These are phyloP conservation scores for Rubia yunnanensis DNA, from an alignment of 257 asterid species.

Conservation along the genomic window DNA sequence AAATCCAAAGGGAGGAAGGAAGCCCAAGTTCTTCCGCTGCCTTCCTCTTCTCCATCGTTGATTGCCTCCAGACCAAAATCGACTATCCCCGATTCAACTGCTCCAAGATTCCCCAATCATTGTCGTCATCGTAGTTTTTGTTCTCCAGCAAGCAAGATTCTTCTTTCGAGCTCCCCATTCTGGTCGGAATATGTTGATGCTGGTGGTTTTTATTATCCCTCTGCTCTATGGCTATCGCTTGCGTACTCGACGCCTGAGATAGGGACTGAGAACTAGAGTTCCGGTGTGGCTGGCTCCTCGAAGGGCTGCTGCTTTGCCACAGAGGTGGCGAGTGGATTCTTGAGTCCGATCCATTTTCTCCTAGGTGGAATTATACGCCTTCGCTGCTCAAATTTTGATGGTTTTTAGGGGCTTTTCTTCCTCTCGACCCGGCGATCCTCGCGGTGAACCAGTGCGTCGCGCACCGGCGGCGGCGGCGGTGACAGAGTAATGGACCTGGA, in stretches of 20 bases:
- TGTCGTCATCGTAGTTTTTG: neutral
- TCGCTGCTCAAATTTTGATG: slow-evolving; percentile 18
- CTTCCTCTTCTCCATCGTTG: too few relatives aligned
- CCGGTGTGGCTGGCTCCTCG: slow-evolving; percentile 33
- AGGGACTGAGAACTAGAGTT: slow-evolving; percentile 24
- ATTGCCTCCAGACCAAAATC: too few relatives aligned
- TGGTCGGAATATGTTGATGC: neutral
- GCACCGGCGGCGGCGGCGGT: too few relatives aligned
- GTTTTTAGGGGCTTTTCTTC: slow-evolving; percentile 10
- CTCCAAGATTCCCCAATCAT: too few relatives aligned
- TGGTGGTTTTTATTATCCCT: slow-evolving; percentile 19
- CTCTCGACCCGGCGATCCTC: too few relatives aligned
- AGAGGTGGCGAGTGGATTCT: slow-evolving; percentile 52
- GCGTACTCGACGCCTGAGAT: slow-evolving; percentile 49
- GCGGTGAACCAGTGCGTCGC: too few relatives aligned
- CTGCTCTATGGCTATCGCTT: slow-evolving; percentile 69
- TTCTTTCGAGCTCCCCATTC: slow-evolving; percentile 16
- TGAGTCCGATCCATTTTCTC: slow-evolving; percentile 25
- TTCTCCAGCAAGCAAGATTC: slow-evolving; percentile 10
- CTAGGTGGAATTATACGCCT: slow-evolving; percentile 31
- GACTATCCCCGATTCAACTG: too few relatives aligned
- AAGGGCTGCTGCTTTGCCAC: slow-evolving; percentile 40
- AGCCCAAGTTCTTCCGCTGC: too few relatives aligned
- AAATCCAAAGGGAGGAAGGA: too few relatives aligned
- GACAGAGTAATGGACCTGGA: too few relatives aligned